A percentile compares a stretch with the other conserved stretches of the same genome.
Evolutionary conservation across 441 rosid genomes (phyloP).

Genomic region (Eugenia klotzschiana): DNA sequence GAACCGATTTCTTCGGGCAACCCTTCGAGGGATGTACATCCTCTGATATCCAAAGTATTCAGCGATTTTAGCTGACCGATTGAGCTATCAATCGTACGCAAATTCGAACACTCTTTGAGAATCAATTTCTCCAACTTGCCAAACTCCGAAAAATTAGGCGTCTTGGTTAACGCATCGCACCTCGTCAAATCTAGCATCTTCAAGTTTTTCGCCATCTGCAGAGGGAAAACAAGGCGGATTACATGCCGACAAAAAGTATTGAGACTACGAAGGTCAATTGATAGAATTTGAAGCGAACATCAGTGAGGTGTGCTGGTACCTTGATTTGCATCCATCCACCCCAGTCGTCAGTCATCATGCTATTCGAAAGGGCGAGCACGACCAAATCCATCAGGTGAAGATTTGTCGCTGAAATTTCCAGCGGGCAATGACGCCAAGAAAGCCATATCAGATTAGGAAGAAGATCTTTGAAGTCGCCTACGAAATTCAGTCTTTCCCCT

Average conservation of each 20-base stretch:
- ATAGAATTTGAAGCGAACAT: background rate
- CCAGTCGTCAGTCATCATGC: background rate
- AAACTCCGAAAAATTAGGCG: background rate
- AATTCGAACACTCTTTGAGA: fast-evolving
- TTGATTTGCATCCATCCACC: background rate
- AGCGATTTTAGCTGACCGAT: background rate
- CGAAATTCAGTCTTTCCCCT: background rate
- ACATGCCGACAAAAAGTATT: background rate
- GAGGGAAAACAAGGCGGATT: fast-evolving
- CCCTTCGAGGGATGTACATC: fast-evolving
- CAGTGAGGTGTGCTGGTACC: background rate
- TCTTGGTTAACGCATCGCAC: fast-evolving
- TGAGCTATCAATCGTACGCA: background rate
- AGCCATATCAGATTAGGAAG: background rate
- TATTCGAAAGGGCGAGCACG: fast-evolving
- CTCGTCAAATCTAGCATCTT: fast-evolving
- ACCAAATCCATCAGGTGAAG: background rate
- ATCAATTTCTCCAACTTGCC: background rate
- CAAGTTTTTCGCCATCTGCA: background rate
- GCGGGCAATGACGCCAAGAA: fast-evolving
- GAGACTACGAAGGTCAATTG: background rate
- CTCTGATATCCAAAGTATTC: fast-evolving
- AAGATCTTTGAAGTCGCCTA: background rate
- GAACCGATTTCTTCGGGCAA: background rate
- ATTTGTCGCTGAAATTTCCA: fast-evolving